Conservation (phyloP, 768 basidiomycete genomes). For the Termitomyces sp. region DNA sequence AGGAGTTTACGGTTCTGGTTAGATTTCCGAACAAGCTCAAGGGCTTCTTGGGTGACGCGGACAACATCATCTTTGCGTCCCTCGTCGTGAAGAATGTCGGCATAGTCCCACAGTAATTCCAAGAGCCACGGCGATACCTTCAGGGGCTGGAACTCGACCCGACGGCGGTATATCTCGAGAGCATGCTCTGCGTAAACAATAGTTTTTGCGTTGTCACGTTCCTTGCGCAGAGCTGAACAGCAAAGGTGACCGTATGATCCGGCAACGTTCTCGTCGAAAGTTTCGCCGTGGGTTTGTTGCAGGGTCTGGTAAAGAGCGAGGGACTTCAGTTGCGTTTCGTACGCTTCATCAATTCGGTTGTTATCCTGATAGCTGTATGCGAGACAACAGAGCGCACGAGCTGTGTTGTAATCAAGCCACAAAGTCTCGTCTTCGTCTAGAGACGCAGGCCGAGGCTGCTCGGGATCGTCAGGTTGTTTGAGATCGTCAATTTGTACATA, state of each 20-base stretch:
- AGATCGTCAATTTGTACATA: background rate
- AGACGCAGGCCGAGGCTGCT: background rate
- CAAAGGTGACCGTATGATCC: conserved; percentile 9
- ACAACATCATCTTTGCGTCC: conserved; percentile 3
- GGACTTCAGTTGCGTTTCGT: conserved; percentile 2
- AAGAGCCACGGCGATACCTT: conserved; percentile 2
- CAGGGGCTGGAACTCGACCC: background rate
- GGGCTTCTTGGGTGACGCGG: conserved; percentile 6
- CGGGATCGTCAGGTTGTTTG: background rate
- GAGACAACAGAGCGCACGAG: conserved; percentile 6
- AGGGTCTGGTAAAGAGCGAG: background rate
- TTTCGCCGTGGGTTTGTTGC: background rate
- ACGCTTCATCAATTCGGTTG: conserved; percentile 5
- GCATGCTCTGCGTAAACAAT: conserved; percentile 5
- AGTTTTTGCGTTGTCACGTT: background rate
- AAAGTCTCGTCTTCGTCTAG: conserved; percentile 6
- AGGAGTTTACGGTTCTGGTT: conserved; percentile 6
- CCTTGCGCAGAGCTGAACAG: background rate
- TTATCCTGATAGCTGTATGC: conserved; percentile 8
- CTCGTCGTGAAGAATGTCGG: conserved; percentile 2
- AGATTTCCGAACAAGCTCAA: conserved; percentile 3
- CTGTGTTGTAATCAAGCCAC: conserved; percentile 11
- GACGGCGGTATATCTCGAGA: conserved; percentile 6
- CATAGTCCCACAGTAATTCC: conserved; percentile 10
- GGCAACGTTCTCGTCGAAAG: conserved; percentile 6